Conservation (phyloP, 345 rosid genomes). For the Litchi chinensis region DNA sequence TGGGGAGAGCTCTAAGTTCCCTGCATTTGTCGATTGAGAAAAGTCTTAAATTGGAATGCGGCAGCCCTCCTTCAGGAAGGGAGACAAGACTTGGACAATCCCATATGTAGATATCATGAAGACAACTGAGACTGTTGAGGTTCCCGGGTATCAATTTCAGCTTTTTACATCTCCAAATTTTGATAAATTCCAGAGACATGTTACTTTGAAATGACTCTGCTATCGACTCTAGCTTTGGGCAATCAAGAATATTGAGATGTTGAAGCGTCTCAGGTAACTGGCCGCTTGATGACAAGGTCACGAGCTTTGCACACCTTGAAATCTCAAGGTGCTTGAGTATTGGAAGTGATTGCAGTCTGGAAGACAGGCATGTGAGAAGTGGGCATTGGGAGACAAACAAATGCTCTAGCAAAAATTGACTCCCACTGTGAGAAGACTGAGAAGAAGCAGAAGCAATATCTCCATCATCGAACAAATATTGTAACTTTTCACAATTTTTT, state of each 20-base stretch:
- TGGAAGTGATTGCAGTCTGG: neutral
- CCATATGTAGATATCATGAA: neutral
- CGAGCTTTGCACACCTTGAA: constrained; percentile 15
- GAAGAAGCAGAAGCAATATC: neutral
- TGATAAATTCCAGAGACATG: neutral
- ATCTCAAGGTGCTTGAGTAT: neutral
- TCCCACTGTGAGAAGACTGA: neutral
- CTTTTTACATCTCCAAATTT: neutral
- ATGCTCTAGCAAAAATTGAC: neutral
- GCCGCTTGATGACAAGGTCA: neutral
- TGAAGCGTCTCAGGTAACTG: constrained; percentile 1
- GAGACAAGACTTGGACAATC: neutral
- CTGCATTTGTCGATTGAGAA: neutral
- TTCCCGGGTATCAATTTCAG: neutral
- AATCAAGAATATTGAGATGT: neutral
- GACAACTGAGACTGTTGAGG: neutral
- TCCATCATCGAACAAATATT: neutral
- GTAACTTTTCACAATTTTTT: neutral
- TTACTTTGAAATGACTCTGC: neutral
- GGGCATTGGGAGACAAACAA: neutral
- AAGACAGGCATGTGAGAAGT: neutral
- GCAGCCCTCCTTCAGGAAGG: neutral
- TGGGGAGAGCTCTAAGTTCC: neutral
- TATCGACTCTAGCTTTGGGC: neutral
- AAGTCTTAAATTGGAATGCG: neutral